Evolutionary conservation across 139 green algal genomes (phyloP).

Genomic region (Picochlorum sp.): DNA sequence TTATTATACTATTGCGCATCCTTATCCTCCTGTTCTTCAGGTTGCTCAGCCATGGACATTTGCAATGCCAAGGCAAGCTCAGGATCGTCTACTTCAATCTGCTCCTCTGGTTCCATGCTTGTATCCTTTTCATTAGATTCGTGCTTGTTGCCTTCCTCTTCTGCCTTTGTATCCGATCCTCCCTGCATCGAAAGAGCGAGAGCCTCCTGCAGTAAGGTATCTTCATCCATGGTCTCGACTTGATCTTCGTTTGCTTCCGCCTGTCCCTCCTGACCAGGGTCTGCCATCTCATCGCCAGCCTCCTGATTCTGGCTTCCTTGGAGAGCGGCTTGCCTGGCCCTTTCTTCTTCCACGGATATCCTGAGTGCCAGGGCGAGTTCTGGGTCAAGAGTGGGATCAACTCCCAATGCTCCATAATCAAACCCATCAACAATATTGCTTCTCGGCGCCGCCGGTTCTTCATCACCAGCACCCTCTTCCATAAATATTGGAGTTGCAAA

Average conservation of each 20-base stretch:
- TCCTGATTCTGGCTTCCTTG: conserved; percentile 4
- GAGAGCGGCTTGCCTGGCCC: conserved; percentile 66
- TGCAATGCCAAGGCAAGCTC: conserved; percentile 26
- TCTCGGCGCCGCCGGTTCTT: conserved; percentile 6
- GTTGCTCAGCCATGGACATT: conserved; percentile 11
- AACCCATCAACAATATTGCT: conserved; percentile 45
- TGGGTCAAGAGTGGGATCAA: conserved; percentile 95
- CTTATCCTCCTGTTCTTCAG: background rate
- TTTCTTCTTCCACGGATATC: conserved; percentile 96
- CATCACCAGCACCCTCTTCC: conserved; percentile 25
- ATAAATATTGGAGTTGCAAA: conserved; percentile 79
- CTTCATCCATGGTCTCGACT: conserved; percentile 61
- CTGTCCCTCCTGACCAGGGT: background rate
- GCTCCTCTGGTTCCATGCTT: background rate
- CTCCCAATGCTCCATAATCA: conserved; percentile 73
- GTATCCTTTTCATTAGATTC: background rate
- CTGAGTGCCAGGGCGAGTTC: conserved; percentile 75
- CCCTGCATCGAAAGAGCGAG: conserved; percentile 87
- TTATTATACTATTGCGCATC: background rate
- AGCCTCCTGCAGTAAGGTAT: conserved; percentile 69
- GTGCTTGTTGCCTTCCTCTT: too few species aligned
- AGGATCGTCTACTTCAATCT: conserved; percentile 21
- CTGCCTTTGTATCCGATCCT: background rate
- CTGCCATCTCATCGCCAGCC: background rate
- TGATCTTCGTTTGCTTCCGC: conserved; percentile 4